A percentile compares a stretch with the other conserved stretches of the same genome.
phyloP scores from a whole-genome alignment of 495 filamentous ascomycete genomes.

The Aspergillus mulundensis region DNA sequence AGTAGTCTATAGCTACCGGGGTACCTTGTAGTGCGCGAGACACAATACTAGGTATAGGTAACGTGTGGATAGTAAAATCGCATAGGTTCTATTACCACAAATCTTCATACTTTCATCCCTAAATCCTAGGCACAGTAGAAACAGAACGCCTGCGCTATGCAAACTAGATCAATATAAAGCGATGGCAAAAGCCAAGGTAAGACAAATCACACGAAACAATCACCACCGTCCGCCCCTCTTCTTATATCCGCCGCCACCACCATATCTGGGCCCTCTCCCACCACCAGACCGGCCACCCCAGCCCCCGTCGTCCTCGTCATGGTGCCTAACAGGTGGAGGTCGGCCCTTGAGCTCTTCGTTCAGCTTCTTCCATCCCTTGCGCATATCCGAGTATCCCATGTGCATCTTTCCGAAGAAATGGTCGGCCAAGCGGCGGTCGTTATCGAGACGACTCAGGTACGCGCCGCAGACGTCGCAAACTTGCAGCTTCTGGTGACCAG shows the following conservation, averaged over 20 bases:
- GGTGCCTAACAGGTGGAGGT: conserved; percentile 55
- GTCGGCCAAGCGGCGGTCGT: conserved; percentile 88
- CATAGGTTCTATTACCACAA: conserved; percentile 17
- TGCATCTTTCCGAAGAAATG: conserved; percentile 99
- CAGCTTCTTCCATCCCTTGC: conserved; percentile 81
- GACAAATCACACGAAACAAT: conserved; percentile 13
- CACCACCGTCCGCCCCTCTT: conserved; percentile 42
- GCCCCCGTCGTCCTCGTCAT: conserved; percentile 52
- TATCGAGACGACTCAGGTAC: conserved; percentile 86
- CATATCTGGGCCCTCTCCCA: conserved; percentile 33
- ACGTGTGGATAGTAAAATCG: background rate
- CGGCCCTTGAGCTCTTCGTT: conserved; percentile 77
- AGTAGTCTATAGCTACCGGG: too few species aligned
- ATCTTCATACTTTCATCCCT: conserved; percentile 19
- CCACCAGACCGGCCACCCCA: conserved; percentile 47
- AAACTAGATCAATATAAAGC: conserved; percentile 18
- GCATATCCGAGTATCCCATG: conserved; percentile 95
- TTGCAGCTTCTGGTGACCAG: conserved; percentile 94
- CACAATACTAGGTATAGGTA: too few species aligned
- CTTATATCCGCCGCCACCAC: conserved; percentile 41
- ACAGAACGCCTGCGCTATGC: conserved; percentile 50
- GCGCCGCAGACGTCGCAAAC: conserved; percentile 98
- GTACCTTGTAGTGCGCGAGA: too few species aligned
- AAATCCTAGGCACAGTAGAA: conserved; percentile 18
- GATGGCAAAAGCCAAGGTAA: conserved; percentile 11